Evolutionary conservation across 2,329 filamentous ascomycete species (phyloP), one percentile per base, ranked within the genome.

Genomic region (Macrophomina pseudophaseolina): DNA sequence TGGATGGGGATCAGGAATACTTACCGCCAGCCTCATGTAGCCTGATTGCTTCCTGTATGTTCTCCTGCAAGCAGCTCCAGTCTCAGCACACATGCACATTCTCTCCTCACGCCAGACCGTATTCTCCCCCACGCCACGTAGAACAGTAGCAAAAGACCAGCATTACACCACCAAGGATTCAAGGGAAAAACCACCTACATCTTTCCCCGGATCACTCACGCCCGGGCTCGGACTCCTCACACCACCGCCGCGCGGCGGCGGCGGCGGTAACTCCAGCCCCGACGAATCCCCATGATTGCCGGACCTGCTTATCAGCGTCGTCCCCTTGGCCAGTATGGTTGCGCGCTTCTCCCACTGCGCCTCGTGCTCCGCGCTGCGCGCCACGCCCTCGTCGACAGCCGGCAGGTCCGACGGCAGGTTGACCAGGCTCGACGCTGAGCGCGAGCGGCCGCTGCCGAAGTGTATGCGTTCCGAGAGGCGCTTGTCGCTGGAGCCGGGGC

Each of bases 11-110:
- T 4, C 23, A 14, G 38, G 38, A 40, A 46, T 51, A 75, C 76
- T 72, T 70, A 85, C 84, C 81, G 66, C 94, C 94, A 54, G 84
- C 85, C 80, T 99, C 95, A 77, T 99, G 95, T 70, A 98, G 84
- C 68, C 91, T 87, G 76, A 99, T 99, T n/a, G 95, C 95, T 80
- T 96, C 90, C 79, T 97, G 94, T 67, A 99, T 97, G 78, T 92
- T 89, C 67, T 86, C 72, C 70, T 77, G 67, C 23, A 23, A 4
- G 51, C 68, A 72, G 51, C 52, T 23, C 65, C 66, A 46, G 35
- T 51, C 66, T 66, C 65, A 66, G 56, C 64, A 65, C 12, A n/a
- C n/a, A 51, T 51, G 35, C 35, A 8, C 18, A 14, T 30, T 30
- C 48, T 8, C 18, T 12, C 12, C 18, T 49, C 8, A 23, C 23